Base-by-base conservation (phyloP, 345 rosid genomes). In the Eucalyptus dawsonii region DNA sequence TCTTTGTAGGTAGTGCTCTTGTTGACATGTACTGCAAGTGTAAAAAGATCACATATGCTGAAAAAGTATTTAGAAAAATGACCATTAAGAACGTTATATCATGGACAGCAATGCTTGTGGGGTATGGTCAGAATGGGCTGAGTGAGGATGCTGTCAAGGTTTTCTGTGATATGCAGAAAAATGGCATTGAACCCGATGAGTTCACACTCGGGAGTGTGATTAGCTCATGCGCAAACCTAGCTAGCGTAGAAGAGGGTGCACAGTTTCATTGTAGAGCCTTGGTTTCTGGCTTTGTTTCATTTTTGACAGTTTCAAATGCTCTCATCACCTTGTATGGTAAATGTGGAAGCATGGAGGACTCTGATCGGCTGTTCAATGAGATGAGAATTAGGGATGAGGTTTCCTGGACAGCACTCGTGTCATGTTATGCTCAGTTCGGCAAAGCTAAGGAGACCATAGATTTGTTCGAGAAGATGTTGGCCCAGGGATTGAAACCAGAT, bases 1-100 rank as follows among this genome's bases (percentile, higher is more conserved):
- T 97, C 65, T 95, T 95, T 87, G 99, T 95, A 34, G 98, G 96
- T 17, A 97, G 97, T 94, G 98, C 99, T 91, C 97, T 97, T 31
- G 93, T 95, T 89, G 99, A 97, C 92, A 97, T 97, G 99, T 97
- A 97, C 58, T 96, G 98, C 92, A 97, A 97, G 92, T 94, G 98
- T 91, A 94, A 91, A 91, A 89, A 80, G 90, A 89, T 95, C 91
- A 85, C 88, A 56, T 93, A 92, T 86, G 99, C 98, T 11, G 95
- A 94, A 92, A 90, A 92, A 65, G 96, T 97, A 90, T 97, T 96
- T 86, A 89, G 89, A 91, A 90, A 92, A 89, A 95, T 95, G 98
- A 90, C 88, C 25, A 80, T 86, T 90, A 97, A 94, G 94, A 97
- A 97, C 90, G 97, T 97, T 88, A 96, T 97, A 80, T 95, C 99